Evolutionary conservation across 2,329 filamentous ascomycete genomes (phyloP).

Genomic region (Dactylella cylindrospora): DNA sequence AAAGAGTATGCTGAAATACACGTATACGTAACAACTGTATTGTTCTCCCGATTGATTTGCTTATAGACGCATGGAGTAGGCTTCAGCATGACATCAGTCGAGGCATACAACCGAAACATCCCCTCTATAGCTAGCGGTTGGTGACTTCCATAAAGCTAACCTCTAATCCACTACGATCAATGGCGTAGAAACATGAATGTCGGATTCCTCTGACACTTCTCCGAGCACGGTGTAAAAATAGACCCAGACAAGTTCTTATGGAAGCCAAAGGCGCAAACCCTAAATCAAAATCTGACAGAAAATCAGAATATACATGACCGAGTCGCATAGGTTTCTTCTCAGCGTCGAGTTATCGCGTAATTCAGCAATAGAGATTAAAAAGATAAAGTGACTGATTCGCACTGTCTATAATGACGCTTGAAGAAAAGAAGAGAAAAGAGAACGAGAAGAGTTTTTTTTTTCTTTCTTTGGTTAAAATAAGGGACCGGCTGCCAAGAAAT

Average conservation of each 20-base stretch:
- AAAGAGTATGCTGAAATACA: too few relatives aligned
- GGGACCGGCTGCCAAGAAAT: constrained; percentile 31
- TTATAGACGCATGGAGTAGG: too few relatives aligned
- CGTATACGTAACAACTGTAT: too few relatives aligned
- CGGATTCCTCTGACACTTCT: constrained; percentile 45
- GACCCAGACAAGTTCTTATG: constrained; percentile 45
- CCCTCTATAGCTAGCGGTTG: too few relatives aligned
- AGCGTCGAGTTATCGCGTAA: constrained; percentile 44
- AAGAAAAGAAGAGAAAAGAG: constrained; percentile 14
- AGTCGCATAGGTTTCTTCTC: constrained; percentile 36
- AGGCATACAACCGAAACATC: too few relatives aligned
- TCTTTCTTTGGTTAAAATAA: too few relatives aligned
- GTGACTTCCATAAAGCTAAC: too few relatives aligned
- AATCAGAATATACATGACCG: constrained; percentile 30
- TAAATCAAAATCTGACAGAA: constrained; percentile 38
- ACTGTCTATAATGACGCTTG: constrained; percentile 45
- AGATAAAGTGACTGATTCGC: constrained; percentile 28
- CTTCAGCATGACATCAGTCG: too few relatives aligned
- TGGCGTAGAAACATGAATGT: constrained; percentile 4
- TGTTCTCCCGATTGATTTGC: too few relatives aligned
- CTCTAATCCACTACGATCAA: neutral
- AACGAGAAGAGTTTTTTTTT: constrained; percentile 14
- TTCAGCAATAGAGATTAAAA: constrained; percentile 28
- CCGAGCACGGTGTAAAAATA: constrained; percentile 29
- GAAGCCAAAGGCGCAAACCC: constrained; percentile 35